Base-by-base conservation (phyloP, 2,329 filamentous ascomycete species). In the Aspergillus tubingensis region DNA sequence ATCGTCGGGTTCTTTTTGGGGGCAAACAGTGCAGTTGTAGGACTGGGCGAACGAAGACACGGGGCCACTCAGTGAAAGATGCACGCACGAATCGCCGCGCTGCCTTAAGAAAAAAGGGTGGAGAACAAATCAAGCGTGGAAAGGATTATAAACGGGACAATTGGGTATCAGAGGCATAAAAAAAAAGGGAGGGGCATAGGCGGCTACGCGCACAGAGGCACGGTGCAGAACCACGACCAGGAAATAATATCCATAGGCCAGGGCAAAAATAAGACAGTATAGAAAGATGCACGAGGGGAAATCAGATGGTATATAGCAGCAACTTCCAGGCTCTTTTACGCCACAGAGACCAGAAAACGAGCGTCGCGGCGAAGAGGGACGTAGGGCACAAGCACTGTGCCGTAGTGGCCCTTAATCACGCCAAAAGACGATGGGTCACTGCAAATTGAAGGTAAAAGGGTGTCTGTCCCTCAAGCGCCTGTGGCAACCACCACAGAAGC, bases 341-440 rank as follows among this genome's bases (percentile, higher is more conserved):
- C 39, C 11, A 7, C 30, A 30, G 25, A 55, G 53, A 25, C 25
- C 13, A 5, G 21, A 10, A 21, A 44, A 17, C 21, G 15, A 43
- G 19, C 23, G 15, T 32, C 15, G 25, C 27, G 19, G 23, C 32
- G 25, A 25, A 19, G 43, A n/a, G 41, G 5, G 7, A 55, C 25
- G 21, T 19, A 44, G 53, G 41, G 36, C 53, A 47, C 41, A 30
- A 47, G 53, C 53, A 50, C 39, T n/a, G 27, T 36, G 11, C n/a
- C 23, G 32, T 55, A 55, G 57, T 55, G 51, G 44, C 43, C 49
- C 54, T 59, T 30, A 30, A 43, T 55, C 51, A 50, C 17, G 36
- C 43, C 57, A 58, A 54, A 41, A 36, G 25, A 58, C 32, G 43
- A 39, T 15, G 3, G 25, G 19, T 5, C 27, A 7, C 17, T 43